Evolutionary conservation across 164 flowering plant species (phyloP).

Genomic region (Cinnamomum chago): DNA sequence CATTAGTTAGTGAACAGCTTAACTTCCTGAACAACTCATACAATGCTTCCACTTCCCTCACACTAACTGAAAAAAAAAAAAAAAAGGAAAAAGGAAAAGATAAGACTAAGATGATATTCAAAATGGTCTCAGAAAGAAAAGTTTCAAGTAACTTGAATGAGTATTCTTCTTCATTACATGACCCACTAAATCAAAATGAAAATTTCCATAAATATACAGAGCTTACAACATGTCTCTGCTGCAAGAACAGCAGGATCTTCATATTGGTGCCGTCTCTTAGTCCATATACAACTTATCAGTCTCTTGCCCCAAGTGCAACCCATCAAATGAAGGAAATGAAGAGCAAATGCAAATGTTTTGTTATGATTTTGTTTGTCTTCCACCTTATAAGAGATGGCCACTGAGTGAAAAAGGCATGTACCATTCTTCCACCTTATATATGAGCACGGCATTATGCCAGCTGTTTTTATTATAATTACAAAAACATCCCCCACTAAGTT

Average conservation of each 20-base stretch:
- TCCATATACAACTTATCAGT: neutral
- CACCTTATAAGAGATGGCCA: too few relatives aligned
- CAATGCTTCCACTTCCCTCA: constrained; percentile 23
- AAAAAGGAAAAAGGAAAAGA: neutral
- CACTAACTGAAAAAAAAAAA: constrained; percentile 19
- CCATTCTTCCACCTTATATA: too few relatives aligned
- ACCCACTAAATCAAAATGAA: neutral
- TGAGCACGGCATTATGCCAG: too few relatives aligned
- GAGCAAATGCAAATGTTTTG: too few relatives aligned
- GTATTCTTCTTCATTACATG: neutral
- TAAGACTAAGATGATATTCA: neutral
- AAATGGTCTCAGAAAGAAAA: too few relatives aligned
- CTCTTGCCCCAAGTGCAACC: constrained; percentile 27
- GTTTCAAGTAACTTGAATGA: neutral
- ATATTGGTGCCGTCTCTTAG: neutral
- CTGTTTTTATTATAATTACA: too few relatives aligned
- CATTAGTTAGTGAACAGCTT: constrained; percentile 31
- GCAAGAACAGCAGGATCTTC: constrained; percentile 26
- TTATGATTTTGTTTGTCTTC: too few relatives aligned
- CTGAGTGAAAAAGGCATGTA: too few relatives aligned
- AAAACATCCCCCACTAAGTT: too few relatives aligned
- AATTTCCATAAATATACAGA: neutral
- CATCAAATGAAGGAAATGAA: constrained; percentile 16
- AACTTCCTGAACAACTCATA: constrained; percentile 33
- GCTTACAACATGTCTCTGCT: constrained; percentile 34